Base-by-base conservation (phyloP, 108 stramenopile species). In the Stephanodiscus minutulus region DNA sequence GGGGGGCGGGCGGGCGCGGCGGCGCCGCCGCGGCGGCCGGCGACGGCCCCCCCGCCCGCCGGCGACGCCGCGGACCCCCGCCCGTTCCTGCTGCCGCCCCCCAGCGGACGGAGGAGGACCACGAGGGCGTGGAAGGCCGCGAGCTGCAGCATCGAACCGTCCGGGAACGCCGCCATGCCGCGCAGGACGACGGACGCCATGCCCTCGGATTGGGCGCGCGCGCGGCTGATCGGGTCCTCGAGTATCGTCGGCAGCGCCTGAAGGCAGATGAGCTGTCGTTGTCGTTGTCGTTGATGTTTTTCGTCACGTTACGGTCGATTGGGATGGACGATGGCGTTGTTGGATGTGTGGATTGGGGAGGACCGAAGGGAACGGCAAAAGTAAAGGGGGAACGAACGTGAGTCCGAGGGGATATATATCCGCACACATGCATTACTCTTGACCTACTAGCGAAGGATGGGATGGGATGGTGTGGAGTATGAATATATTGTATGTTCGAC, bases 61-160 rank as follows among this genome's bases (percentile, higher is more conserved):
- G 39, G 1, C 39, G 39, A 39, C 35, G 35, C 10, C 11, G 8
- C 7, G 10, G 39, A 11, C 8, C 84, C 84, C 83, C n/a, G n/a
- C n/a, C 81, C 82, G 41, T 72, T 48, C 43, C 80, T 62, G 3
- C 84, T 82, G n/a, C n/a, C n/a, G n/a, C n/a, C n/a, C n/a, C n/a
- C n/a, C 24, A 83, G 56, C 15, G 84, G 84, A 24, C 84, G 76
- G 7, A 81, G 57, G 17, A 83, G 39, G 36, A 85, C 71, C 6
- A 85, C 84, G 20, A 85, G 44, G 21, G 81, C 82, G 66, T 81
- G 84, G 29, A 85, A 73, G 57, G 79, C 73, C 1, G 74, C 68
- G 11, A 76, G 43, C 59, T 68, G 66, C 33, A 76, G 66, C 27
- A 76, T 18, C 22, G 65, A 53, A 24, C 68, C 61, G 44, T 41